phyloP scores from a whole-genome alignment of 179 eudicot genomes.

The Pouteria campechiana region DNA sequence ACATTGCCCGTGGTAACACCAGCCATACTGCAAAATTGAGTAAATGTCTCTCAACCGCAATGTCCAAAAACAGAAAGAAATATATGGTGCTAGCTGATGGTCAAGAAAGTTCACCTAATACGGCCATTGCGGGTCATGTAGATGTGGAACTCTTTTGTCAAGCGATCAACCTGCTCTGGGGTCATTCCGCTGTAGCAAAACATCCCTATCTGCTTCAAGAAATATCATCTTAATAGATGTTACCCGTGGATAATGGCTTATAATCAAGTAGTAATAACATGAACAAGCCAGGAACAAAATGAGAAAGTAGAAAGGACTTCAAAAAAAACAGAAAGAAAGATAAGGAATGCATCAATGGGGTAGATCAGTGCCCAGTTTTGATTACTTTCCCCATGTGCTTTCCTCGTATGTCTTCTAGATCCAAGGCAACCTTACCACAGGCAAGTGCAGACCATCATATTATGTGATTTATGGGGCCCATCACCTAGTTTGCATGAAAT shows the following conservation, averaged over 20 bases:
- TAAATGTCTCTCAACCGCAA: neutral
- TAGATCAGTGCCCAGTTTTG: too few species aligned
- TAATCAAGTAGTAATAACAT: neutral
- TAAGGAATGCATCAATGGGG: too few species aligned
- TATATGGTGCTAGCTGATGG: neutral
- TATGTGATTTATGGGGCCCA: too few species aligned
- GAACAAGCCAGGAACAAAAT: neutral
- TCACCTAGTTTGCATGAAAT: too few species aligned
- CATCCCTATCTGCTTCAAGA: conserved; percentile 80
- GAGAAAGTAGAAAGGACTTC: neutral
- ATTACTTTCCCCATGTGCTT: too few species aligned
- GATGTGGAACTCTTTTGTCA: conserved; percentile 74
- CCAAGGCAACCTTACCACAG: too few species aligned
- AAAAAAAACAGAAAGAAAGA: neutral
- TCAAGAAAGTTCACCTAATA: conserved; percentile 41
- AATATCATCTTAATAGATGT: neutral
- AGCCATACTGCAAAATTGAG: conserved; percentile 62
- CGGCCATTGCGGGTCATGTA: conserved; percentile 97
- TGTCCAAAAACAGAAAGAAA: neutral
- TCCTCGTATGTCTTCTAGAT: too few species aligned
- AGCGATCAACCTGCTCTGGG: conserved; percentile 90
- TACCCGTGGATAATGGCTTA: neutral
- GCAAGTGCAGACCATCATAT: too few species aligned
- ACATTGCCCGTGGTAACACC: conserved; percentile 91
- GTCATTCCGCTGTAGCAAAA: conserved; percentile 97